Evolutionary conservation across 2,329 filamentous ascomycete species (phyloP).

Genomic region (Colletotrichum aenigma): DNA sequence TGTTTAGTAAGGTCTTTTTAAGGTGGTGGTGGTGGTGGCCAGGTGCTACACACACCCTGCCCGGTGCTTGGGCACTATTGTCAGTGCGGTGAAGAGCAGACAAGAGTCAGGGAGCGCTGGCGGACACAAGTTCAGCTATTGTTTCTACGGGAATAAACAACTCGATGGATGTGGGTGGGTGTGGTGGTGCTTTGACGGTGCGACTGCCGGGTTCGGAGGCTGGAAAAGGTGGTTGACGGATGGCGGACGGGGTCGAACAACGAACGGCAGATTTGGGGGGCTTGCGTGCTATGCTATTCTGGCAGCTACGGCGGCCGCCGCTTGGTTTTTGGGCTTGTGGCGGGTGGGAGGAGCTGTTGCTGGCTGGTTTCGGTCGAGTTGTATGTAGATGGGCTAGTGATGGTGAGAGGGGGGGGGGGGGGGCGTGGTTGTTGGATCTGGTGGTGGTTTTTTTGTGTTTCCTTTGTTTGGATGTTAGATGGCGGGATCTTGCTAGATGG

Average conservation of each 20-base stretch:
- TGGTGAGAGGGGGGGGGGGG: neutral
- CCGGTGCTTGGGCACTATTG: neutral
- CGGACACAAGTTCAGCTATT: neutral
- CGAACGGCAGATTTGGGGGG: neutral
- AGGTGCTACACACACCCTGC: neutral
- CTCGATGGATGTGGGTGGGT: neutral
- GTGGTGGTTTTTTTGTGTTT: no score
- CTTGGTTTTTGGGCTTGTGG: neutral
- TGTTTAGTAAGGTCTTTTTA: neutral
- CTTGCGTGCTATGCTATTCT: neutral
- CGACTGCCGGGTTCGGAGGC: constrained; percentile 4
- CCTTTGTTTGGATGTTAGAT: neutral
- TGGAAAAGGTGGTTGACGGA: neutral
- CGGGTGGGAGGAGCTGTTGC: neutral
- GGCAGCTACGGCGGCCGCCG: neutral
- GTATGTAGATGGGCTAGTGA: neutral
- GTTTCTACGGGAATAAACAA: neutral
- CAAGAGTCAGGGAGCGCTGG: neutral
- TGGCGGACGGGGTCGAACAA: neutral
- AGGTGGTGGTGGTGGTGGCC: neutral
- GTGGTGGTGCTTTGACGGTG: neutral
- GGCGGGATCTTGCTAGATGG: neutral
- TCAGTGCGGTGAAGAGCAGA: neutral
- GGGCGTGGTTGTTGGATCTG: neutral
- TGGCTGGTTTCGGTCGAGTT: constrained; percentile 9